phyloP scores from a whole-genome alignment of 139 green algal species.

The Picochlorum sp. region DNA sequence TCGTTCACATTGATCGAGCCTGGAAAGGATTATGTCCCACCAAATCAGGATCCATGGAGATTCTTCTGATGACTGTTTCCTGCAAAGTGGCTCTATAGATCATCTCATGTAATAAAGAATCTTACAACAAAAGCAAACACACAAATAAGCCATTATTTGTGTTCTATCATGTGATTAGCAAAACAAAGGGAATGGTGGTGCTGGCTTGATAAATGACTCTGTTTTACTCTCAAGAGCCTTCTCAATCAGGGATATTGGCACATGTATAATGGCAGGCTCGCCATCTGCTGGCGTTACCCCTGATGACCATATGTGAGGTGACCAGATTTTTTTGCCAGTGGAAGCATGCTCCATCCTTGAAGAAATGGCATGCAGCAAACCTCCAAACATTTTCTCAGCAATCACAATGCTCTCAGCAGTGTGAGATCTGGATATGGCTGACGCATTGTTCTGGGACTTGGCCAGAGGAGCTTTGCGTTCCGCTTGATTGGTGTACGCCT shows the following conservation, averaged over 20 bases:
- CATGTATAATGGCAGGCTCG: not conserved
- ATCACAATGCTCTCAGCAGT: not conserved
- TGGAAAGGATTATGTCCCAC: slow-evolving; percentile 47
- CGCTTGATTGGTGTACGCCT: not conserved
- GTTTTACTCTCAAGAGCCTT: not conserved
- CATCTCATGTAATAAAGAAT: not conserved
- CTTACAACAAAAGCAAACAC: slow-evolving; percentile 1
- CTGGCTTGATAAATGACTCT: not conserved
- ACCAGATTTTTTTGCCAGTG: not conserved
- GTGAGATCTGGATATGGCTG: not conserved
- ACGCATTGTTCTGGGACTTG: not conserved
- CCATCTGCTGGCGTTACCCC: not conserved
- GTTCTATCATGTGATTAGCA: not conserved
- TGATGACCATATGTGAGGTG: slow-evolving; percentile 4
- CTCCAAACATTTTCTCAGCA: slow-evolving; percentile 8
- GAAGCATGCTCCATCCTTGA: not conserved
- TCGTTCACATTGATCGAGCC: slow-evolving; percentile 38
- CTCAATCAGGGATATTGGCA: not conserved
- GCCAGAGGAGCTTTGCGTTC: not conserved
- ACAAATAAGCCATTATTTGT: not conserved
- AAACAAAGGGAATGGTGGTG: not conserved
- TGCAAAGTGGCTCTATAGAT: too few relatives aligned
- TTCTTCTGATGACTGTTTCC: slow-evolving; percentile 49
- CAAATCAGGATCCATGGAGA: slow-evolving; percentile 66
- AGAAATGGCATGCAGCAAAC: not conserved